Evolutionary conservation across 352 stramenopile genomes (phyloP), one percentile per base, ranked within the genome.

Genomic region (Phytophthora constricta): DNA sequence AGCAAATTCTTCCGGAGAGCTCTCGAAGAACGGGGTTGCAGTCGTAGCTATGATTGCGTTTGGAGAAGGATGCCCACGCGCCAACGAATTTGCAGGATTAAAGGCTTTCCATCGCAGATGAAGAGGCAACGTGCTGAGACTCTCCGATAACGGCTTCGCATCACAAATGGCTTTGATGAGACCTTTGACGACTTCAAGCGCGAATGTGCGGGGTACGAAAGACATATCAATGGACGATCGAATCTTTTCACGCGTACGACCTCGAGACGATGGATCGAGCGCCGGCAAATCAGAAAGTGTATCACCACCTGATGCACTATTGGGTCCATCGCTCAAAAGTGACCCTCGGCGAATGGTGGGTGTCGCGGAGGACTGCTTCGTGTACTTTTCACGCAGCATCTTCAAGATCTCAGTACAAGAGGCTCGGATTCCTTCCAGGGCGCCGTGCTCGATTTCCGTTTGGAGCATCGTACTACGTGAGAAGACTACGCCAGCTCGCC

Each of bases 121-220:
- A 20, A 78, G 58, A 19, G 80, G 73, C 22, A 89, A 34, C 4
- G 62, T 76, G 3, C 70, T 71, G 19, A 79, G 56, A 17, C 53
- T 70, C 9, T 78, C 65, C 16, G 70, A 64, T 4, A 77, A 28
- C 5, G 64, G 61, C 27, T 76, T 56, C 2, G 69, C 62, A 11
- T 79, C 70, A 4, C 60, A 47, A 31, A 89, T 77, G 4, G 53
- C 65, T 17, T 55, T 54, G 42, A 89, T 77, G 37, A 91, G 70
- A 13, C 73, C 78, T 46, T 85, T 84, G 41, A 85, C 68, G 3
- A 84, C 59, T 62, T 91, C 82, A 14, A 91, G 67, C 2, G 82
- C 72, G n/a, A 91, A 73, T 27, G 72, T 68, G 46, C 79, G 72
- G 0, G 76, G 68, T 17, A 76, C 23, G 45, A 72, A 65, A 2